These are phyloP conservation scores for Mycena rosella DNA, from an alignment of 768 basidiomycete genomes.

Conservation along the genomic window DNA sequence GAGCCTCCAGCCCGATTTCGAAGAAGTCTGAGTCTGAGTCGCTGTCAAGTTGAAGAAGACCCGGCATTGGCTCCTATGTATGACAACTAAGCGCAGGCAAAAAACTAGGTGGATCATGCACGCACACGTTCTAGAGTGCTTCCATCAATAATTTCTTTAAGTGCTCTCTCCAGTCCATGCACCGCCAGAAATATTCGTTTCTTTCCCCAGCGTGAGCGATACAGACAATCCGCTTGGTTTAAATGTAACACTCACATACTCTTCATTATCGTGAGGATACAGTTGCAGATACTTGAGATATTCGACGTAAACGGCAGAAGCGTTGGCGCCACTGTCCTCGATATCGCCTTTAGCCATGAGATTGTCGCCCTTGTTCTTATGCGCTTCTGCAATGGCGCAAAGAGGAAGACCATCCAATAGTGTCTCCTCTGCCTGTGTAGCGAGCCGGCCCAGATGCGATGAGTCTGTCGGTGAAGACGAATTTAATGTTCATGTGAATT, in stretches of 20 bases:
- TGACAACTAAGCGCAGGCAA: not conserved
- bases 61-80: not conserved
- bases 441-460: not conserved
- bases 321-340: not conserved
- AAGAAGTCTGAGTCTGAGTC: no score
- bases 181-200: not conserved
- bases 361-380: slow-evolving; percentile 10
- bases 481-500: not conserved
- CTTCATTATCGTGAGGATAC: not conserved
- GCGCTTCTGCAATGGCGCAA: slow-evolving; percentile 17
- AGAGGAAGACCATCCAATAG: slow-evolving; percentile 4
- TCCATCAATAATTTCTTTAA: not conserved
- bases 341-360: not conserved
- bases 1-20: no score
- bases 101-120: not conserved
- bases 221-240: not conserved
- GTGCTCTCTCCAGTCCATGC: not conserved
- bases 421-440: not conserved
- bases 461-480: not conserved
- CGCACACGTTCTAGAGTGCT: not conserved
- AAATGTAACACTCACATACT: slow-evolving; percentile 15
- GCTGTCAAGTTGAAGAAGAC: not conserved
- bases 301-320: slow-evolving; percentile 1
- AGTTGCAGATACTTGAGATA: slow-evolving; percentile 8
- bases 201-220: not conserved